Evolutionary conservation across 257 asterid genomes (phyloP), one percentile per base, ranked within the genome.

Genomic region (Voacanga thouarsii): DNA sequence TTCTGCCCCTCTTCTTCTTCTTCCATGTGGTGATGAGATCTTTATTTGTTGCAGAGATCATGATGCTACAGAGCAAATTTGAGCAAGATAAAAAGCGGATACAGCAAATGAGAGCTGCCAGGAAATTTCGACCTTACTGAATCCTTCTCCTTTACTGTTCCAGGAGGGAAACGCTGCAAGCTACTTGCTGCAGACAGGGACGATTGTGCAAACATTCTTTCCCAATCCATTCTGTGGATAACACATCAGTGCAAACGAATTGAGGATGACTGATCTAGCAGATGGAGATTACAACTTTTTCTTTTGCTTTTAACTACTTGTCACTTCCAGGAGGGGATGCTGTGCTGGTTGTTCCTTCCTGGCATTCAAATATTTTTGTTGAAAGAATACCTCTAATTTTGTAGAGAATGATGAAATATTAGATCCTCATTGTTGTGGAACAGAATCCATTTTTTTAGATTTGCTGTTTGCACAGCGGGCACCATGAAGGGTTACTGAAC

Each of bases 11-110:
- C 79, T 60, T 57, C 50, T 19, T 78, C 71, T 15, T 49, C 5
- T 21, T n/a, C 15, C 6, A 16, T 55, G 44, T n/a, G 15, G 12
- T 23, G 4, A 21, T 56, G 16, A 8, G 12, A 73, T 78, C 43
- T 30, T 64, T 76, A 26, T 76, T 18, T 66, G 45, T 30, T 88
- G 89, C 96, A 95, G 98, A 93, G 89, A 84, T 93, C 79, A 86
- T 90, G 96, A 86, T 85, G 92, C 89, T 93, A 80, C 96, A 91
- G 81, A 90, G 92, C 92, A 91, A 93, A 86, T 95, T 95, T 33
- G 96, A 95, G 87, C 96, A 93, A 88, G 99, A 95, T 61, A 95
- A 93, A 77, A 91, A 90, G 84, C 89, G 96, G 78, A 93, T 93
- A 82, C 99, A 95, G 72, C 93, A 95, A 72, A 72, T 95, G 89